Evolutionary conservation across 257 asterid species (phyloP), one percentile per base, ranked within the genome.

Genomic region (Capsicum chinense): DNA sequence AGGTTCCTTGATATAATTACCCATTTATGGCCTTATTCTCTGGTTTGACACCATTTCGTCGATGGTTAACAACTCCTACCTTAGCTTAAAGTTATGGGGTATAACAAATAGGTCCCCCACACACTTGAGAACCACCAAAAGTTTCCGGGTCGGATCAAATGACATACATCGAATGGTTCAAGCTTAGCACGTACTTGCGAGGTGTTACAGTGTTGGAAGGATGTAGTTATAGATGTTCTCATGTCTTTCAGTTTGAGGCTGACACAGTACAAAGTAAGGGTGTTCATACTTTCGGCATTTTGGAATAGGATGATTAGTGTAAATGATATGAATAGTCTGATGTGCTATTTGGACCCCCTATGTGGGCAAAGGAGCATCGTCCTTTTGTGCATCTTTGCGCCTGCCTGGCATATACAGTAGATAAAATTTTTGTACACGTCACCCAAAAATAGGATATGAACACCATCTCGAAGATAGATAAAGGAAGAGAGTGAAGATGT

Each of bases 361-460:
- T 42, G 79, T 42, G 79, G 52, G 33, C 14, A 16, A 42, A 42
- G 21, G 54, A 69, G 79, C 33, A 69, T 69, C 0, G 4, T 69
- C 79, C 79, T 39, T 69, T 9, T 39, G 54, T 68, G 78, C 56
- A 39, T 69, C 56, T 69, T 69, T 69, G 79, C 79, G 16, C 56
- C 79, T 17, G n/a, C 33, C 54, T 69, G 56, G 56, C 56, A 17
- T 15, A 39, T 16, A 8, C 56, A 39, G 14, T 69, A 42, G 79
- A 69, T 39, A 69, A 16, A 39, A 17, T 42, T 42, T 69, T 33
- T 56, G 44, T 39, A 39, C 44, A 39, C 16, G 14, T 69, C 56
- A 42, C 33, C 56, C 56, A 39, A 13, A 14, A 16, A 69, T 13
- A 67, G 48, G 79, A 69, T 42, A 16, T 39, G 79, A 69, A 16